Conservation (phyloP, 2,329 filamentous ascomycete species). For the Corinectria fuckeliana region DNA sequence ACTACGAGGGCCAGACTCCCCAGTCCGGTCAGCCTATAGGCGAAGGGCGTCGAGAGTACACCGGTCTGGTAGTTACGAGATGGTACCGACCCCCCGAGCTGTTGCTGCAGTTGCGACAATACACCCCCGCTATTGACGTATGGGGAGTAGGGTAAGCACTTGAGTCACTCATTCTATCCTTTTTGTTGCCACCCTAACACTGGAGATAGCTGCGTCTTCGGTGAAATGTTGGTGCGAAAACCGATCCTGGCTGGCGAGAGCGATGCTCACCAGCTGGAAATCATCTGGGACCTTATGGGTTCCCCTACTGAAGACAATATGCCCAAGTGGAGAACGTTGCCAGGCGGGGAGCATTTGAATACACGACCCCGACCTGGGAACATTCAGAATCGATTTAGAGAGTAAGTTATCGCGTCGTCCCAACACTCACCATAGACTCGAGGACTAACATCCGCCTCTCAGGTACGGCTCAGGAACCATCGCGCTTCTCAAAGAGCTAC, state of each 20-base stretch:
- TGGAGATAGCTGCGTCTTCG: slow-evolving; percentile 86
- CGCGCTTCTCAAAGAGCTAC: slow-evolving; percentile 78
- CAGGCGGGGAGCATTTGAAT: slow-evolving; percentile 78
- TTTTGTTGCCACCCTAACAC: slow-evolving; percentile 26
- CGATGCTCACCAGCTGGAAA: slow-evolving; percentile 86
- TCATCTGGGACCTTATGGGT: slow-evolving; percentile 93
- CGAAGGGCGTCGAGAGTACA: slow-evolving; percentile 88
- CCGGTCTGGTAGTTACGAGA: slow-evolving; percentile 92
- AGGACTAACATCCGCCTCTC: slow-evolving; percentile 22
- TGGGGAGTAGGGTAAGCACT: slow-evolving; percentile 89
- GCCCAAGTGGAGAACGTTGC: slow-evolving; percentile 86
- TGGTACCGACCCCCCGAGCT: slow-evolving; percentile 98
- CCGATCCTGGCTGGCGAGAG: slow-evolving; percentile 91
- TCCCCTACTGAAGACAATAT: slow-evolving; percentile 89
- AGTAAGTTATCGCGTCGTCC: slow-evolving; percentile 54
- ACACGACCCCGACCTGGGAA: slow-evolving; percentile 68
- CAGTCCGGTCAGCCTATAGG: slow-evolving; percentile 80
- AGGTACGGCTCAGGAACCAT: slow-evolving; percentile 75
- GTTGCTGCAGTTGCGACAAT: slow-evolving; percentile 82
- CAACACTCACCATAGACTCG: neutral
- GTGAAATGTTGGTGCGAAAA: slow-evolving; percentile 94
- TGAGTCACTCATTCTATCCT: neutral
- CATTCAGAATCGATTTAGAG: slow-evolving; percentile 75
- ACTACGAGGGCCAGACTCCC: slow-evolving; percentile 87
- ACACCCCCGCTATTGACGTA: slow-evolving; percentile 97